Conservation (phyloP, 108 stramenopile species). For the Fragilariopsis cylindrus region DNA sequence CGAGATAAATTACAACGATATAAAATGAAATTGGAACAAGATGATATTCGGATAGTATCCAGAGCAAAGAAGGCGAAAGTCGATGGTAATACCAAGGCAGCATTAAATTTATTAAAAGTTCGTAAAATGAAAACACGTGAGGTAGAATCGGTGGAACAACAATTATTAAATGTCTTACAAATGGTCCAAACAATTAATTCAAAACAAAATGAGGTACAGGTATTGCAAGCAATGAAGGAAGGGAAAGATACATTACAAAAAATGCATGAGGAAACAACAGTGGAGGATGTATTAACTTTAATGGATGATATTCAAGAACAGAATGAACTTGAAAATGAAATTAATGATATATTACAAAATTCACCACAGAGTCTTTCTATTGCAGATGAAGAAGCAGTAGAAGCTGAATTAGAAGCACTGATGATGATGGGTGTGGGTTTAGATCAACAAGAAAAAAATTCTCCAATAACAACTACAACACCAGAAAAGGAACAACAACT, state of each 20-base stretch:
- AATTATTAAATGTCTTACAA: conserved; percentile 77
- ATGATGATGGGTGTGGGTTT: conserved; percentile 4
- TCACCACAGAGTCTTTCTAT: conserved; percentile 20
- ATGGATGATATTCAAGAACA: conserved; percentile 90
- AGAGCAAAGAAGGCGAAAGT: conserved; percentile 69
- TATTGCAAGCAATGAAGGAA: conserved; percentile 63
- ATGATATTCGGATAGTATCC: conserved; percentile 58
- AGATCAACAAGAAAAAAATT: conserved; percentile 25
- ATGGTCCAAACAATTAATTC: conserved; percentile 88
- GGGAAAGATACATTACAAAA: conserved; percentile 89
- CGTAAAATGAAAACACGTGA: conserved; percentile 76
- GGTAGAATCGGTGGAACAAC: conserved; percentile 67
- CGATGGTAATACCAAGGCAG: conserved; percentile 58
- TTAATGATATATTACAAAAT: conserved; percentile 58
- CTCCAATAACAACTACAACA: not conserved
- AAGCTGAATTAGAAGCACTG: conserved; percentile 51
- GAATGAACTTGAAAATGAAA: conserved; percentile 78
- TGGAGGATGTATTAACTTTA: conserved; percentile 88
- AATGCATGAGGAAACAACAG: conserved; percentile 83
- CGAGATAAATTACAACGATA: conserved; percentile 81
- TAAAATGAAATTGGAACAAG: conserved; percentile 60
- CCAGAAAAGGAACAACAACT: conserved; percentile 12
- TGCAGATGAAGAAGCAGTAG: conserved; percentile 52
- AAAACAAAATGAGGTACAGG: conserved; percentile 78
- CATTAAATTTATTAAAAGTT: conserved; percentile 73